Base-by-base conservation (phyloP, 2,329 filamentous ascomycete species). In the Aspergillus fructus region DNA sequence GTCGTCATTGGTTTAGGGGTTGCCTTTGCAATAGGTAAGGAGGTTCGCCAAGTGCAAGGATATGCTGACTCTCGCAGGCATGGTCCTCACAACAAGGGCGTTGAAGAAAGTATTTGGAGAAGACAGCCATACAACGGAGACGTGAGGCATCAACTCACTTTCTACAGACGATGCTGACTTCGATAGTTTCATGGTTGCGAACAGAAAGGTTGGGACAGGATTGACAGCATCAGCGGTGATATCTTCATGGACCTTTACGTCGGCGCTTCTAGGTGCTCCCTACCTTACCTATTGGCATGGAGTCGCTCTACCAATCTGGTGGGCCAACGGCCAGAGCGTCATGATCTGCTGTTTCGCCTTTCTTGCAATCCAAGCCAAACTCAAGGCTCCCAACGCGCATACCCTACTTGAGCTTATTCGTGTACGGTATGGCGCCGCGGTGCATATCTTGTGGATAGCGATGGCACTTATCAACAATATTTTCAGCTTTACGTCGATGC, bases 351-450 rank as follows among this genome's bases (percentile, higher is more conserved):
- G 78, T 2, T 79, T 79, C 53, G 66, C 73, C 3, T 53, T 78
- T 13, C 73, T 78, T 34, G 74, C 76, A 4, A 71, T 77, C 56
- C 75, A 77, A 58, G 73, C 78, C 63, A 79, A 79, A 61, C 61
- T 67, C 2, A 70, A 74, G 53, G 71, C 74, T 0, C 74, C 76
- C 1, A 71, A 73, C 8, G 75, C 74, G 1, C 76, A 79, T 59
- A 78, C 76, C 1, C 77, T 76, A 56, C 74, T 73, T 5, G 76
- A 79, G 59, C 78, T 78, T 49, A 70, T 78, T 1, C 66, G 73
- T 5, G 64, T 65, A 3, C 66, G 75, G 4, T 73, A 79, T 56
- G 77, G 76, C 1, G 67, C 64, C 13, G 43, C 68, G 3, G 73
- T 73, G 2, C 76, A 78, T 59, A 15, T 73, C 2, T 74, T 69